These are phyloP conservation scores for Daldinia bambusicola DNA, from an alignment of 495 filamentous ascomycete genomes.

Conservation along the genomic window DNA sequence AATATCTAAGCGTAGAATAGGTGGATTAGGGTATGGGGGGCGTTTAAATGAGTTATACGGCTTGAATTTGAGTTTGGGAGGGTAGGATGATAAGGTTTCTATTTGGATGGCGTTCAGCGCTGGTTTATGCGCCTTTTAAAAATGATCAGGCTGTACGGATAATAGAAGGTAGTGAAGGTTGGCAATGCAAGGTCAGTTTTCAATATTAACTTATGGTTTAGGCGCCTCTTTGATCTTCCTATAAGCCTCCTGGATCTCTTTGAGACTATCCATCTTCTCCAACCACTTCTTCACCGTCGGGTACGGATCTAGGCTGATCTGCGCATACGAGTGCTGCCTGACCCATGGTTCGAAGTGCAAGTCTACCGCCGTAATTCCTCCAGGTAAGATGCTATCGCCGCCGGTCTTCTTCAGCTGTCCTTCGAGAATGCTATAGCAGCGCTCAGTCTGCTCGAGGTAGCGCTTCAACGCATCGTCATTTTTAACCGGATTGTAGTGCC, in stretches of 20 bases:
- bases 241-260: slow-evolving; percentile 6
- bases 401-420: slow-evolving; percentile 54
- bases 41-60: slow-evolving; percentile 5
- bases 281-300: slow-evolving; percentile 35
- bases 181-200: slow-evolving; percentile 13
- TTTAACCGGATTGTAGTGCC: slow-evolving; percentile 59
- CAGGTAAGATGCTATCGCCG: slow-evolving; percentile 52
- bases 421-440: slow-evolving; percentile 64
- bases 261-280: slow-evolving; percentile 5
- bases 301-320: slow-evolving; percentile 56
- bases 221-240: slow-evolving; percentile 15
- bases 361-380: slow-evolving; percentile 54
- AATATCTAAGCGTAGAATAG: slow-evolving; percentile 11
- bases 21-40: neutral
- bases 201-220: slow-evolving; percentile 6
- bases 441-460: slow-evolving; percentile 64
- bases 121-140: slow-evolving; percentile 11
- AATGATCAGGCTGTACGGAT: neutral
- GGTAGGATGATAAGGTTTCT: slow-evolving; percentile 9
- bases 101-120: slow-evolving; percentile 11
- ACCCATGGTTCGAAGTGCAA: slow-evolving; percentile 61
- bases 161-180: slow-evolving; percentile 16
- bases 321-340: slow-evolving; percentile 51
- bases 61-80: slow-evolving; percentile 12
- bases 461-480: slow-evolving; percentile 63